These are phyloP conservation scores for Fibroporia radiculosa DNA, from an alignment of 768 basidiomycete species.

Conservation along the genomic window DNA sequence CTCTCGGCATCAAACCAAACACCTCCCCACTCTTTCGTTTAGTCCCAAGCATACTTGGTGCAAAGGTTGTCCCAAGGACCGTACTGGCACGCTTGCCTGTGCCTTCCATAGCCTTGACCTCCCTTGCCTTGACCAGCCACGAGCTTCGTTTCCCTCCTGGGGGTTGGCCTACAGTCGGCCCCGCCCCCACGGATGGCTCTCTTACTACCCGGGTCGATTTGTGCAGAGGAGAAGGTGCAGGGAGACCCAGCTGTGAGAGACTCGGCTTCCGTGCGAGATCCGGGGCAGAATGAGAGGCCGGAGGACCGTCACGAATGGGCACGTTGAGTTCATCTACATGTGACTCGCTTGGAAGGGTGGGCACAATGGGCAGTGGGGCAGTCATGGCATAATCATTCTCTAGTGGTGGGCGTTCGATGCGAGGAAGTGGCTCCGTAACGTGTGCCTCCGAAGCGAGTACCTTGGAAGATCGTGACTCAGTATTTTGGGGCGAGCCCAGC, in stretches of 20 bases:
- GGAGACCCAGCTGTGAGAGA: slow-evolving; percentile 46
- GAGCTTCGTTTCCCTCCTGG: slow-evolving; percentile 59
- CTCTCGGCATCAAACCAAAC: slow-evolving; percentile 10
- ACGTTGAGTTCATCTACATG: neutral
- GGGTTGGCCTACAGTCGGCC: slow-evolving; percentile 10
- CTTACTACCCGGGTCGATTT: slow-evolving; percentile 52
- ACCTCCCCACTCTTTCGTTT: slow-evolving; percentile 62
- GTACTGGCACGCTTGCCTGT: slow-evolving; percentile 10
- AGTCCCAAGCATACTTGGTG: slow-evolving; percentile 21
- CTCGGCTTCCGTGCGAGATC: slow-evolving; percentile 30
- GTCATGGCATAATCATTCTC: slow-evolving; percentile 15
- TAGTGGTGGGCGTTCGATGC: neutral
- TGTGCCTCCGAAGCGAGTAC: neutral
- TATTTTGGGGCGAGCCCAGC: slow-evolving; percentile 27
- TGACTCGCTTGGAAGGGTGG: neutral
- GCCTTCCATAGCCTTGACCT: slow-evolving; percentile 41
- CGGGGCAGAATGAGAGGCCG: slow-evolving; percentile 1
- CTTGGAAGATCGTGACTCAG: neutral
- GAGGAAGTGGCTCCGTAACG: neutral
- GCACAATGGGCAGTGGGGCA: slow-evolving; percentile 14
- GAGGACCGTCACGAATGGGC: slow-evolving; percentile 2
- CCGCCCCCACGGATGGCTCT: slow-evolving; percentile 23
- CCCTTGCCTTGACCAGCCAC: slow-evolving; percentile 73
- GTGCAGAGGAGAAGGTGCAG: slow-evolving; percentile 59
- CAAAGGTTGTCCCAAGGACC: slow-evolving; percentile 3